Evolutionary conservation across 805 yeast genomes (phyloP).

Genomic region (Metschnikowia anglica): DNA sequence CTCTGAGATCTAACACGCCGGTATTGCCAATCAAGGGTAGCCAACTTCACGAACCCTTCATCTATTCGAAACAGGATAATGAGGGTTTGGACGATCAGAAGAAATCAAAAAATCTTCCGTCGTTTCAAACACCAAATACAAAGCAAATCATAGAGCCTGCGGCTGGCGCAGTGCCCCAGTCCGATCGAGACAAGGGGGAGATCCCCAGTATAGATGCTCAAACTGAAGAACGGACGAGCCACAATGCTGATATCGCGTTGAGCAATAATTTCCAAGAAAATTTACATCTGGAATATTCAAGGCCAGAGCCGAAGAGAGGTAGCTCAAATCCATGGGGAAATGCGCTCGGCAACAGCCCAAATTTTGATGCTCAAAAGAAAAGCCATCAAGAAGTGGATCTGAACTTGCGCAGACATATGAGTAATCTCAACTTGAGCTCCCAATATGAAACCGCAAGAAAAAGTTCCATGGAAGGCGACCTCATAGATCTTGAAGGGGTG

Average conservation of each 20-base stretch:
- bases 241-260: neutral
- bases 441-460: neutral
- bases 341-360: conserved; percentile 10
- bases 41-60: neutral
- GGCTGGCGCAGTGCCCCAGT: too few relatives aligned
- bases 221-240: neutral
- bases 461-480: neutral
- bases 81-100: neutral
- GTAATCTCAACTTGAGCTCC: conserved; percentile 9
- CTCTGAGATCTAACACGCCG: neutral
- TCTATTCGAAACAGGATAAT: neutral
- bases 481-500: conserved; percentile 9
- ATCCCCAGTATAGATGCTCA: too few relatives aligned
- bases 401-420: conserved; percentile 9
- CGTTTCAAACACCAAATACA: too few relatives aligned
- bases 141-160: too few relatives aligned
- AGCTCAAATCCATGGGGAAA: conserved; percentile 21
- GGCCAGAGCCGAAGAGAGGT: conserved; percentile 10
- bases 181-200: too few relatives aligned
- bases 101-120: neutral
- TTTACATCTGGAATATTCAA: neutral
- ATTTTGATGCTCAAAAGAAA: neutral
- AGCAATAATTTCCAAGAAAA: neutral
- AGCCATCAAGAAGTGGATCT: neutral
- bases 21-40: neutral